phyloP scores from a whole-genome alignment of 2,329 filamentous ascomycete genomes.

The Aciculosporium take region DNA sequence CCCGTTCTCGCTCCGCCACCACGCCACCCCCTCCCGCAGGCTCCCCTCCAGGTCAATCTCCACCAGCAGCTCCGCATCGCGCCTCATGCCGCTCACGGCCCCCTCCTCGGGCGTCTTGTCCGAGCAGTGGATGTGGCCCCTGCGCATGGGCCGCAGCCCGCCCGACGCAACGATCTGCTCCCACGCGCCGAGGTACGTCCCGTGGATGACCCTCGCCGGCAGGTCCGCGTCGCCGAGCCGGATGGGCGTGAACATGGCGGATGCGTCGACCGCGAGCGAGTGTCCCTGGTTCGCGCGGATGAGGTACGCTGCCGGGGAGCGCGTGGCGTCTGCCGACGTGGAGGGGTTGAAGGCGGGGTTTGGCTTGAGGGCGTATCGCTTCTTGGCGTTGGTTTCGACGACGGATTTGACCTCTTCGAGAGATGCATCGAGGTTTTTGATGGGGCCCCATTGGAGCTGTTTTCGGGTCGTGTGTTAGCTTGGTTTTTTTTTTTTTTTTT shows the following conservation, averaged over 20 bases:
- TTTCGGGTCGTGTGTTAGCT: background rate
- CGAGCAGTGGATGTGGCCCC: constrained; percentile 86
- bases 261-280: constrained; percentile 61
- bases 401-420: constrained; percentile 57
- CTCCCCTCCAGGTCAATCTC: constrained; percentile 60
- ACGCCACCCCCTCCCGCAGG: constrained; percentile 46
- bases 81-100: constrained; percentile 71
- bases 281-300: constrained; percentile 96
- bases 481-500: no score
- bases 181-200: constrained; percentile 78
- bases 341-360: constrained; percentile 15
- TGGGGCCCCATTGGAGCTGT: constrained; percentile 38
- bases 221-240: constrained; percentile 42
- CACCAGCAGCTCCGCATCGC: constrained; percentile 61
- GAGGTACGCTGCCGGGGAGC: constrained; percentile 54
- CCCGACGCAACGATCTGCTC: constrained; percentile 57
- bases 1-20: constrained; percentile 69
- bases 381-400: constrained; percentile 70
- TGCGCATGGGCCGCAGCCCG: constrained; percentile 64
- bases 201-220: constrained; percentile 62
- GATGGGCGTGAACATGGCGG: constrained; percentile 55
- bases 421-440: constrained; percentile 58
- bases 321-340: constrained; percentile 13
- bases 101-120: constrained; percentile 36
- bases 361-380: constrained; percentile 70